These are phyloP conservation scores for Annulohypoxylon nitens DNA, from an alignment of 495 filamentous ascomycete genomes.

Conservation along the genomic window DNA sequence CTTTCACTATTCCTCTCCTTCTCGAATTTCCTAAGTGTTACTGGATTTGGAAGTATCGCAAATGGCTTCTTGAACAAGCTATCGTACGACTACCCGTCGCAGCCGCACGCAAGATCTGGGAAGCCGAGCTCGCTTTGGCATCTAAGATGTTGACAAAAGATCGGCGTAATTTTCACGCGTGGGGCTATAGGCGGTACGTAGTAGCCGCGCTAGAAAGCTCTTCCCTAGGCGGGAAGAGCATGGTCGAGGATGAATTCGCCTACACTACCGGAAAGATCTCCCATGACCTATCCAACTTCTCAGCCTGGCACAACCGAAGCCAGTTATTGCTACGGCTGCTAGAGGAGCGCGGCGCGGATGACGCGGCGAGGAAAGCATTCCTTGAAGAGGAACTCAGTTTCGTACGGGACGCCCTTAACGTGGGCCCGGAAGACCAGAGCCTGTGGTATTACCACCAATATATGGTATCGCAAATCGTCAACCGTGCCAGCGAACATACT, in stretches of 20 bases:
- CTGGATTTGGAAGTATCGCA: conserved; percentile 99
- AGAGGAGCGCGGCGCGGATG: conserved; percentile 73
- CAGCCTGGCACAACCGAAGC: conserved; percentile 93
- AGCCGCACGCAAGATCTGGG: conserved; percentile 77
- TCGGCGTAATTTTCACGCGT: conserved; percentile 95
- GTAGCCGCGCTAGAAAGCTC: conserved; percentile 75
- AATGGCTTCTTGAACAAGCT: conserved; percentile 83
- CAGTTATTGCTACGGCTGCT: conserved; percentile 83
- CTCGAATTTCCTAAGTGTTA: conserved; percentile 95
- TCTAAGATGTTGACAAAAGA: conserved; percentile 89
- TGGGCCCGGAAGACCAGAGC: conserved; percentile 91
- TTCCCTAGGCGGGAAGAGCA: conserved; percentile 63
- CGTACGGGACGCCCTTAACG: conserved; percentile 80
- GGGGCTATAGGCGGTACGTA: conserved; percentile 88
- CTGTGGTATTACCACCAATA: conserved; percentile 92
- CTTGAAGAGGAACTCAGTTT: conserved; percentile 81
- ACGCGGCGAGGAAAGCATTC: conserved; percentile 72
- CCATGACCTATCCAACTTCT: conserved; percentile 90
- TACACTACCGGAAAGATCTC: conserved; percentile 92
- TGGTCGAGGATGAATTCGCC: conserved; percentile 84
- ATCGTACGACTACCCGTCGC: conserved; percentile 68
- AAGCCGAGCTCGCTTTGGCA: conserved; percentile 82
- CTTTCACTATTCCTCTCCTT: conserved; percentile 85
- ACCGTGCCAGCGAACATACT: conserved; percentile 57
- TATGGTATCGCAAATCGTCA: conserved; percentile 69